A percentile compares a stretch with the other conserved stretches of the same genome.
These are phyloP conservation scores for Talaromyces stipitatus DNA, from an alignment of 495 filamentous ascomycete genomes.

Conservation along the genomic window DNA sequence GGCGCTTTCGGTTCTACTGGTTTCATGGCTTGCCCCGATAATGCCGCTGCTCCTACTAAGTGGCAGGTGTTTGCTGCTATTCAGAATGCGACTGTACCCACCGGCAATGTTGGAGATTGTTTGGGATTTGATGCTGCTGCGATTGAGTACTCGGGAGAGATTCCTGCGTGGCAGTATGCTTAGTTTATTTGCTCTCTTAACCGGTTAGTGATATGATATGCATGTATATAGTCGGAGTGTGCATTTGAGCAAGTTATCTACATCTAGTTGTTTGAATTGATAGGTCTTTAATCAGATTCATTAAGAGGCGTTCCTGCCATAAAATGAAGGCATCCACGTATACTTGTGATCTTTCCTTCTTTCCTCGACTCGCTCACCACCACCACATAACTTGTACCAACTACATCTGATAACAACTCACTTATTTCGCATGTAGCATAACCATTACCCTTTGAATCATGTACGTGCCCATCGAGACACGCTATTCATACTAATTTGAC, in stretches of 20 bases:
- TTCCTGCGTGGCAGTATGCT: constrained; percentile 36
- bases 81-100: constrained; percentile 32
- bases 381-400: background rate
- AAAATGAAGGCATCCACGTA: background rate
- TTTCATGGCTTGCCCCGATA: constrained; percentile 38
- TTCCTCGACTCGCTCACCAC: background rate
- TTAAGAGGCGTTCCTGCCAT: background rate
- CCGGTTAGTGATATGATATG: background rate
- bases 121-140: constrained; percentile 33
- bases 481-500: no score
- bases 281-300: background rate
- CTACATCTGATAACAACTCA: background rate
- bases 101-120: constrained; percentile 27
- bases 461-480: background rate
- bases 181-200: constrained; percentile 12
- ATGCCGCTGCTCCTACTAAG: background rate
- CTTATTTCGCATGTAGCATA: background rate
- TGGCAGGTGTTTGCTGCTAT: constrained; percentile 39
- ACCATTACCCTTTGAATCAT: background rate
- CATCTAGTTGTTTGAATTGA: background rate
- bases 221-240: background rate
- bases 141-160: constrained; percentile 14
- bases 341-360: background rate
- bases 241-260: background rate
- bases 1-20: constrained; percentile 25